A percentile compares a stretch with the other conserved stretches of the same genome.
These are phyloP conservation scores for Carex littledalei DNA, from an alignment of 176 grass and related monocot species.

Conservation along the genomic window DNA sequence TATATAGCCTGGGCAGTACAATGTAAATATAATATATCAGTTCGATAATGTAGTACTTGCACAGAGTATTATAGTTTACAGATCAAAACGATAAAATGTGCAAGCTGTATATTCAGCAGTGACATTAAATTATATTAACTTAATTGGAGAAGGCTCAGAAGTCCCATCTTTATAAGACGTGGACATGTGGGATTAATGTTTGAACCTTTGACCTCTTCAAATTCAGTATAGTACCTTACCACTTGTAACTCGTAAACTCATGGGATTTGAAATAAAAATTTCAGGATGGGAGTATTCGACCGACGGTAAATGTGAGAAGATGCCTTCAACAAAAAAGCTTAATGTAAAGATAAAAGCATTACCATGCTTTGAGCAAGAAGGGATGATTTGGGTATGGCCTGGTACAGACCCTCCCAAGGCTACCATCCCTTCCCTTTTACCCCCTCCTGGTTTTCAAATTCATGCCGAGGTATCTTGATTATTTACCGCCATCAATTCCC, in stretches of 20 bases:
- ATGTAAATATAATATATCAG: not conserved
- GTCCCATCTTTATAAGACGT: not conserved
- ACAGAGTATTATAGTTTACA: not conserved
- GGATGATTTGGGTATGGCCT: conserved; percentile 99
- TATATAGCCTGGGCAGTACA: not conserved
- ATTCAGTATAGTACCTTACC: not conserved
- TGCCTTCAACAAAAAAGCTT: conserved; percentile 88
- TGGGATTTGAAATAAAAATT: conserved; percentile 14
- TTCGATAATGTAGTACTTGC: not conserved
- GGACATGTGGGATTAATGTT: not conserved
- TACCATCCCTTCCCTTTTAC: conserved; percentile 73
- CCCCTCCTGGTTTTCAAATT: conserved; percentile 73
- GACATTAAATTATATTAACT: not conserved
- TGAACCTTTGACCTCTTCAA: not conserved
- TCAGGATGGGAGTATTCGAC: conserved; percentile 97
- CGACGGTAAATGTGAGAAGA: conserved; percentile 92
- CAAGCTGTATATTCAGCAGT: not conserved
- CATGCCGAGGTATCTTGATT: conserved; percentile 71
- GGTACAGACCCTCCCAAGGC: conserved; percentile 51
- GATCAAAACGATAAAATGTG: not conserved
- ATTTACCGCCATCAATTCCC: not conserved
- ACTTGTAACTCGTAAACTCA: conserved; percentile 13
- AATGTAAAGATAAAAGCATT: conserved; percentile 62
- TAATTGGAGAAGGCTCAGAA: not conserved
- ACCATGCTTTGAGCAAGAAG: conserved; percentile 92